Percentiles rank a stretch among this genome's conserved stretches.
Evolutionary conservation across 371 early-diverging fungal genomes (phyloP).

Genomic region (Mortierella sp.): DNA sequence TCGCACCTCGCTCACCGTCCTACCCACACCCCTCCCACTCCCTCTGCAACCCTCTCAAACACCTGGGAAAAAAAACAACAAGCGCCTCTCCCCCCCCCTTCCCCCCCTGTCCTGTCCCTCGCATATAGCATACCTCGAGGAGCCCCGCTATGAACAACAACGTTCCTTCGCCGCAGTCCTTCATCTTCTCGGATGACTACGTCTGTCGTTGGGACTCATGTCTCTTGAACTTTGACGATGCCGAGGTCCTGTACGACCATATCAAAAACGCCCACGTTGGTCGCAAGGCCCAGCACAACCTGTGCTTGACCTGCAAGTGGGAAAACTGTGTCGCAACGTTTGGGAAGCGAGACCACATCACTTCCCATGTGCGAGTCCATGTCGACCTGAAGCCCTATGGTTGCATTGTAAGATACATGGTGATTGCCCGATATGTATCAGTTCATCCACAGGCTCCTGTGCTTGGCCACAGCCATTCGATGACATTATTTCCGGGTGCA

Average conservation of each 20-base stretch:
- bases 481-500: too few relatives aligned
- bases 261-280: slow-evolving; percentile 91
- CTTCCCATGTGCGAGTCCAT: slow-evolving; percentile 92
- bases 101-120: background rate
- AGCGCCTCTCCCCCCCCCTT: background rate
- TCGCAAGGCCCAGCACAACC: slow-evolving; percentile 87
- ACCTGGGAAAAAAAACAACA: too few relatives aligned
- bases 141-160: background rate
- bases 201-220: slow-evolving; percentile 67
- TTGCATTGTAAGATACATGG: slow-evolving; percentile 65
- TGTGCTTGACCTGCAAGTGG: slow-evolving; percentile 91
- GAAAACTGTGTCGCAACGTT: slow-evolving; percentile 77
- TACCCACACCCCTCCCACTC: too few relatives aligned
- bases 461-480: slow-evolving; percentile 6
- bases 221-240: slow-evolving; percentile 68
- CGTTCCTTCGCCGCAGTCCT: slow-evolving; percentile 41
- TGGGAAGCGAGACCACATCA: slow-evolving; percentile 93
- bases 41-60: too few relatives aligned
- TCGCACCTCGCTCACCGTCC: too few relatives aligned
- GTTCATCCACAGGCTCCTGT: background rate
- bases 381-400: slow-evolving; percentile 89
- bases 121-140: background rate
- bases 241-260: slow-evolving; percentile 86
- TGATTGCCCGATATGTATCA: too few relatives aligned
- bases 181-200: slow-evolving; percentile 54